Evolutionary conservation across 169 alveolate species (phyloP).

Genomic region (Cryptosporidium meleagridis): DNA sequence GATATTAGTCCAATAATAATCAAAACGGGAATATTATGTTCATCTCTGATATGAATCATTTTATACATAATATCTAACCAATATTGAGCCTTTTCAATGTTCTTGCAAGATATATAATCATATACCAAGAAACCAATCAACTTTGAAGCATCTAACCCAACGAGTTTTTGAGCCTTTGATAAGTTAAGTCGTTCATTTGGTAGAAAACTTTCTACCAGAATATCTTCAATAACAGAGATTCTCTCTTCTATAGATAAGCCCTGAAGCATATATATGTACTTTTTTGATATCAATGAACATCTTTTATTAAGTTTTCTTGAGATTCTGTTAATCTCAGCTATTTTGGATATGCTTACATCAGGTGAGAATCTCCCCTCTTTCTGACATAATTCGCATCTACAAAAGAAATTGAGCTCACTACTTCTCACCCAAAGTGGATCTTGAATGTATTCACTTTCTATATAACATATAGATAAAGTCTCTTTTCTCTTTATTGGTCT

Average conservation of each 20-base stretch:
- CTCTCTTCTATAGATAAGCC: not conserved
- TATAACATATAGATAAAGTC: slow-evolving; percentile 38
- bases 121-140: slow-evolving; percentile 4
- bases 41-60: not conserved
- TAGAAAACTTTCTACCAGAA: not conserved
- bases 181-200: not conserved
- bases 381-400: slow-evolving; percentile 24
- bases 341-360: not conserved
- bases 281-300: not conserved
- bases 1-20: slow-evolving; percentile 10
- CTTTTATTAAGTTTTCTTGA: slow-evolving; percentile 41
- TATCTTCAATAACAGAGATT: not conserved
- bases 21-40: slow-evolving; percentile 17
- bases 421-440: slow-evolving; percentile 65
- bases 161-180: slow-evolving; percentile 8
- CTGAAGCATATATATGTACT: not conserved
- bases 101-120: not conserved
- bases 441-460: slow-evolving; percentile 46
- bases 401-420: slow-evolving; percentile 53
- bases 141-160: slow-evolving; percentile 32
- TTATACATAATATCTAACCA: slow-evolving; percentile 27
- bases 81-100: not conserved
- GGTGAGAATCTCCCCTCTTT: slow-evolving; percentile 8
- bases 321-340: not conserved
- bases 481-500: slow-evolving; percentile 10